Percentiles rank a stretch among this genome's conserved stretches.
phyloP scores from a whole-genome alignment of 345 rosid genomes.

The Clarkia xantiana region DNA sequence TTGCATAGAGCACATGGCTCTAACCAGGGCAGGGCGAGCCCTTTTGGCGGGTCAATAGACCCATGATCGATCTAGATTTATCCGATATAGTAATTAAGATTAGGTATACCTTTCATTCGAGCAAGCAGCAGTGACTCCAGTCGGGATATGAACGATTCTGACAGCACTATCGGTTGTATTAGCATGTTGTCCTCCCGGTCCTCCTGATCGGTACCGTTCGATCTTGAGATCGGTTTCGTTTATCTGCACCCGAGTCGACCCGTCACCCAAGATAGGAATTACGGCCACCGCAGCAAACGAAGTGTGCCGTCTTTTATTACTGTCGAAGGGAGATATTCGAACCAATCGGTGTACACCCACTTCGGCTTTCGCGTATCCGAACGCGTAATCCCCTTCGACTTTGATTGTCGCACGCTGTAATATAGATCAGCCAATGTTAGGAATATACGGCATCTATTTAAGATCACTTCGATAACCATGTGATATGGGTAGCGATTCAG shows the following conservation, averaged over 20 bases:
- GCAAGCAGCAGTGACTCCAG: slow-evolving; percentile 75
- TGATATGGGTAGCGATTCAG: too few species aligned
- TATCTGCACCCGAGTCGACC: slow-evolving; percentile 61
- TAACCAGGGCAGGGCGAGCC: too few species aligned
- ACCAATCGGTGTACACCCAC: slow-evolving; percentile 95
- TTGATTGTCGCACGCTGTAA: slow-evolving; percentile 87
- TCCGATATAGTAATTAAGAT: too few species aligned
- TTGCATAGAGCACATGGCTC: too few species aligned
- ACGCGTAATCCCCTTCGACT: slow-evolving; percentile 83
- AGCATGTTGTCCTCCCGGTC: slow-evolving; percentile 82
- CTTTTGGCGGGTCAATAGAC: too few species aligned
- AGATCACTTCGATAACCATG: too few species aligned
- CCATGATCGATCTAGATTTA: too few species aligned
- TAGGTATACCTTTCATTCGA: slow-evolving; percentile 68
- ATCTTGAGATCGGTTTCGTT: slow-evolving; percentile 83
- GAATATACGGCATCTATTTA: neutral
- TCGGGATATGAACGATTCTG: slow-evolving; percentile 84
- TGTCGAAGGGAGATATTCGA: slow-evolving; percentile 86
- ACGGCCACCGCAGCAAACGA: slow-evolving; percentile 99
- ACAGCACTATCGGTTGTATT: slow-evolving; percentile 97
- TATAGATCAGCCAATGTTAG: neutral
- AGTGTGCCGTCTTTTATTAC: slow-evolving; percentile 82
- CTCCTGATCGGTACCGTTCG: slow-evolving; percentile 85
- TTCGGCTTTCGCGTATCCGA: slow-evolving; percentile 96
- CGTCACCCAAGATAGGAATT: slow-evolving; percentile 72